Percentiles rank a stretch among this genome's conserved stretches.
Conservation (phyloP, 202 grass and related monocot species). For the Elaeis oleifera region DNA sequence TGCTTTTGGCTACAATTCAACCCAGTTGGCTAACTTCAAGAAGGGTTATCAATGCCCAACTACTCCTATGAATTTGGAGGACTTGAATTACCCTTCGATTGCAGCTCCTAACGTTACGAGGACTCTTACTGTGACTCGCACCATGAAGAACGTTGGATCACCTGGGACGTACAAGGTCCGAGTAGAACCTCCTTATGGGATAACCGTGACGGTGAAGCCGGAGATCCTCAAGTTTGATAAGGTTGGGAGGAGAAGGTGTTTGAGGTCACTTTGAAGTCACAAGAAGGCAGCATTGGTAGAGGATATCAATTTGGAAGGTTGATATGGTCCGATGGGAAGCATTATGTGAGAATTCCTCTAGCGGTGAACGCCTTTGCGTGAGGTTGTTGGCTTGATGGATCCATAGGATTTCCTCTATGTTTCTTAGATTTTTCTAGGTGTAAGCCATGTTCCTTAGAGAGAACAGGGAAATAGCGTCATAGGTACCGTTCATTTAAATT, state of each 20-base stretch:
- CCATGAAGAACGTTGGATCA: constrained; percentile 12
- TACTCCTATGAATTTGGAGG: not conserved
- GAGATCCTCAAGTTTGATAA: constrained; percentile 18
- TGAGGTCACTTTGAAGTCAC: constrained; percentile 20
- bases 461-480: no score
- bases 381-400: no score
- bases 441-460: no score
- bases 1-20: not conserved
- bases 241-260: constrained; percentile 41
- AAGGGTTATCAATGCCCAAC: not conserved
- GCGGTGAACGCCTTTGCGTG: not conserved
- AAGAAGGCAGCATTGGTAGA: not conserved
- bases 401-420: no score
- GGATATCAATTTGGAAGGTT: not conserved
- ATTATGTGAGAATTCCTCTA: constrained; percentile 5
- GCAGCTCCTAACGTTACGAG: not conserved
- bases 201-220: constrained; percentile 35
- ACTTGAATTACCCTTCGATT: constrained; percentile 18
- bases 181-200: constrained; percentile 25
- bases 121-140: constrained; percentile 1
- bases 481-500: no score
- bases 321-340: constrained; percentile 15
- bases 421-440: no score
- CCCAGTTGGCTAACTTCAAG: not conserved
- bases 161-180: not conserved